phyloP scores from a whole-genome alignment of 768 basidiomycete species.

The Rubroboletus satanas region DNA sequence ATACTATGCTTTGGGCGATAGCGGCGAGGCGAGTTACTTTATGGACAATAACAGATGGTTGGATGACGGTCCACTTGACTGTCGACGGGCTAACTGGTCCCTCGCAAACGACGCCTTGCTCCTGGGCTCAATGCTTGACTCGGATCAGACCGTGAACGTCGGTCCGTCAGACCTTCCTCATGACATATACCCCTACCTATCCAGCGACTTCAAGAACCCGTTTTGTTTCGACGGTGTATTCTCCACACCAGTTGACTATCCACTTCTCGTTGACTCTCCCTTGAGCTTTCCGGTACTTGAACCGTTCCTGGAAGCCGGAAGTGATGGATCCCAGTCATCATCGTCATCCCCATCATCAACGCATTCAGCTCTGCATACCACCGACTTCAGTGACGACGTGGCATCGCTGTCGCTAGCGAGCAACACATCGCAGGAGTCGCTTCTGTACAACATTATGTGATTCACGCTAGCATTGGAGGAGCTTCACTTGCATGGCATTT shows the following conservation, averaged over 20 bases:
- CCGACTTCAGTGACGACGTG: slow-evolving; percentile 7
- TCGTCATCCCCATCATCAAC: slow-evolving; percentile 26
- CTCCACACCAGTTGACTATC: slow-evolving; percentile 2
- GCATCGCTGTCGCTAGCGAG: slow-evolving; percentile 3
- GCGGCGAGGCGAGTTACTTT: neutral
- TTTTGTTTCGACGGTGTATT: slow-evolving; percentile 6
- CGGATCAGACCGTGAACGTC: slow-evolving; percentile 1
- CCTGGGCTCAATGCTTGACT: neutral
- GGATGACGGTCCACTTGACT: slow-evolving; percentile 1
- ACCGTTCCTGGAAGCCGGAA: slow-evolving; percentile 15
- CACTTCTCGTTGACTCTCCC: slow-evolving; percentile 7
- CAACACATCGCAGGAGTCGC: slow-evolving; percentile 9
- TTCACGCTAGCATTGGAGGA: slow-evolving; percentile 5
- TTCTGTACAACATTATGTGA: slow-evolving; percentile 18
- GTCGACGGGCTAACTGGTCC: slow-evolving; percentile 2
- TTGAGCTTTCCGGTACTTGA: slow-evolving; percentile 8
- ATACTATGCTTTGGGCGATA: neutral
- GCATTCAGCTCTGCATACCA: slow-evolving; percentile 15
- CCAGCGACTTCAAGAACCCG: neutral
- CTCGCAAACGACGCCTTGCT: slow-evolving; percentile 1
- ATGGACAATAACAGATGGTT: slow-evolving; percentile 3
- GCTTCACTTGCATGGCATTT: neutral
- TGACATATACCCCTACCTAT: slow-evolving; percentile 2
- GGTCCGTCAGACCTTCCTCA: neutral
- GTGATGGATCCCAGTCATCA: slow-evolving; percentile 15